Percentiles rank a stretch among this genome's conserved stretches.
These are phyloP conservation scores for Suillus lakei DNA, from an alignment of 768 basidiomycete genomes.

Conservation along the genomic window DNA sequence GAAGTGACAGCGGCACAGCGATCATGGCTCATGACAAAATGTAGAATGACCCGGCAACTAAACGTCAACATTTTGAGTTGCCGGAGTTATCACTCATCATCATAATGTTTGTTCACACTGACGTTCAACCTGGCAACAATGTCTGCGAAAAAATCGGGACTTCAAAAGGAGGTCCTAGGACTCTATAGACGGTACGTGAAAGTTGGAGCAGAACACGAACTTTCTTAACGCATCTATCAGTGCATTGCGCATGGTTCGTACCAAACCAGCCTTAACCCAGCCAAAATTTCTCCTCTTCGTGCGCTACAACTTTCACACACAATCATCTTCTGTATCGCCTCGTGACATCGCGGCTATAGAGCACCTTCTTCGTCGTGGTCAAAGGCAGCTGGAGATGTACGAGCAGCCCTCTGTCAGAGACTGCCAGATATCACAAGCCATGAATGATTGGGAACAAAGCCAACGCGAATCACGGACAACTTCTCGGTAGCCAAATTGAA, in stretches of 20 bases:
- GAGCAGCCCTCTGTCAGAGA: conserved; percentile 71
- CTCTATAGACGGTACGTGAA: conserved; percentile 57
- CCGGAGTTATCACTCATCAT: background rate
- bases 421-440: conserved; percentile 74
- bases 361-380: conserved; percentile 73
- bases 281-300: conserved; percentile 71
- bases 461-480: conserved; percentile 21
- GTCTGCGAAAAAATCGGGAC: conserved; percentile 46
- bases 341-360: conserved; percentile 74
- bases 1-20: conserved; percentile 9
- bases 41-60: background rate
- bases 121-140: conserved; percentile 17
- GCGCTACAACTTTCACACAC: conserved; percentile 70
- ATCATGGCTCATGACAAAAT: conserved; percentile 13
- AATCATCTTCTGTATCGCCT: conserved; percentile 62
- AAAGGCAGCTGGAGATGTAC: conserved; percentile 69
- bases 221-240: conserved; percentile 39
- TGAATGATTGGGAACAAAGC: conserved; percentile 65
- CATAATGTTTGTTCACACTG: background rate
- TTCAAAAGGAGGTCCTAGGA: conserved; percentile 56
- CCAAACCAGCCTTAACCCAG: conserved; percentile 64
- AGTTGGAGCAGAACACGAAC: conserved; percentile 13
- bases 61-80: conserved; percentile 3
- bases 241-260: conserved; percentile 74
- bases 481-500: background rate